These are phyloP conservation scores for Globisporangium carolinianum DNA, from an alignment of 352 stramenopile genomes.

Conservation along the genomic window DNA sequence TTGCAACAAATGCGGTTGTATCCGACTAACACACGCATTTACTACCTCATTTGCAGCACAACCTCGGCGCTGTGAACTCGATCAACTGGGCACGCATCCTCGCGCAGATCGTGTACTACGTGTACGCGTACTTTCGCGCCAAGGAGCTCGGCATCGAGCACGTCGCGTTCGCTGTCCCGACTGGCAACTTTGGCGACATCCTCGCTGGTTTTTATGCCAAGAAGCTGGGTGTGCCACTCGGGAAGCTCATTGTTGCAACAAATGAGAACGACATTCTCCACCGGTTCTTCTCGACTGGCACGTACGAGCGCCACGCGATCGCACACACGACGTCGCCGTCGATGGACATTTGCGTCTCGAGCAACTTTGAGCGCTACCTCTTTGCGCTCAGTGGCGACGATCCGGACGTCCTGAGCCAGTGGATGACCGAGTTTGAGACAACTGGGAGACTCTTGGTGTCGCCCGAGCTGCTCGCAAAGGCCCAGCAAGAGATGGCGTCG, in stretches of 20 bases:
- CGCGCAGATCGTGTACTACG: conserved; percentile 99
- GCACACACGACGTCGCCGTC: conserved; percentile 93
- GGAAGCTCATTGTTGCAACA: conserved; percentile 96
- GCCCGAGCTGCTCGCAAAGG: conserved; percentile 85
- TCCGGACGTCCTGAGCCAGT: conserved; percentile 76
- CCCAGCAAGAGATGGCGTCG: conserved; percentile 92
- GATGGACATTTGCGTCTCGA: conserved; percentile 99
- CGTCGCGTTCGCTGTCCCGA: conserved; percentile 95
- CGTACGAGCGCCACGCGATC: conserved; percentile 93
- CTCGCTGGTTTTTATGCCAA: conserved; percentile 97
- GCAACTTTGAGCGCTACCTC: conserved; percentile 99
- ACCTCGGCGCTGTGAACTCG: conserved; percentile 97
- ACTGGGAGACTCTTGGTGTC: conserved; percentile 92
- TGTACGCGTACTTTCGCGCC: conserved; percentile 95
- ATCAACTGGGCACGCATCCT: conserved; percentile 99
- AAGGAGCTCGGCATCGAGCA: conserved; percentile 62
- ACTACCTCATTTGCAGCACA: conserved; percentile 31
- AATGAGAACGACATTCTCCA: conserved; percentile 99
- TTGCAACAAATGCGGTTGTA: too few relatives aligned
- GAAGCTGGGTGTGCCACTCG: conserved; percentile 90
- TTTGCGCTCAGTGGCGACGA: conserved; percentile 95
- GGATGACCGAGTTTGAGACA: conserved; percentile 95
- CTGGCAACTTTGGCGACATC: conserved; percentile 99
- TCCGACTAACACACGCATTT: too few relatives aligned
- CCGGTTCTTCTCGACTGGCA: conserved; percentile 95